Evolutionary conservation across 2,329 filamentous ascomycete species (phyloP), one percentile per base, ranked within the genome.

Genomic region (Clathrospora elynae): DNA sequence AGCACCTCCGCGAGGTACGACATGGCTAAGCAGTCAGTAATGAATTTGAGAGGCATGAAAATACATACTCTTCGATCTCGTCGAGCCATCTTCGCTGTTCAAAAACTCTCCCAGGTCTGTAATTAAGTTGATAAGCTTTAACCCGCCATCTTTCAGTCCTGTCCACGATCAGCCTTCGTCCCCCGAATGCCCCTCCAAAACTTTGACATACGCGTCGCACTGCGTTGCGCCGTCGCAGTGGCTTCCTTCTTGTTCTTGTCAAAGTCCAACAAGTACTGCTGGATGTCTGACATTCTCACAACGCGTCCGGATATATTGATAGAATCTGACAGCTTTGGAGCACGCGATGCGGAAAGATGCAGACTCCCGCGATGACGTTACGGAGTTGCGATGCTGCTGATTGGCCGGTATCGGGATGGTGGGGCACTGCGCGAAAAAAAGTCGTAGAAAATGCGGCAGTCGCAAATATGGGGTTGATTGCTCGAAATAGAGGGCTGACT

Each of bases 41-140:
- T 25, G 22, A 22, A 17, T 9, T 29, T 28, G 4, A 26, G 14
- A 13, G 22, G 9, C 24, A 66, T 9, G 67, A 59, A 55, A 20
- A 2, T 22, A 24, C 35, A 23, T 70, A 61, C 80, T 78, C 67
- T 84, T 84, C n/a, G 78, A 77, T 25, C 84, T 75, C 29, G 81
- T 73, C 10, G 76, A 74, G 14, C 75, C 73, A 69, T 86, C 82
- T 57, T 85, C 82, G 64, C 84, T 80, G 54, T 85, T 86, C 59
- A 87, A 78, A 55, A 85, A 86, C 64, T 85, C 82, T 13, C 81
- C 81, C 20, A 86, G 72, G 30, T 80, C 82, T 59, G 84, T 80
- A 40, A 87, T 79, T 35, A 86, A 70, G 39, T 79, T 77, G 42
- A 86, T 75, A 22, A 87, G 73, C 55, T 81, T 84, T 37, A 80